Percentiles rank a stretch among this genome's conserved stretches.
These are phyloP conservation scores for Xerocomellus amylosporus DNA, from an alignment of 768 basidiomycete genomes.

Conservation along the genomic window DNA sequence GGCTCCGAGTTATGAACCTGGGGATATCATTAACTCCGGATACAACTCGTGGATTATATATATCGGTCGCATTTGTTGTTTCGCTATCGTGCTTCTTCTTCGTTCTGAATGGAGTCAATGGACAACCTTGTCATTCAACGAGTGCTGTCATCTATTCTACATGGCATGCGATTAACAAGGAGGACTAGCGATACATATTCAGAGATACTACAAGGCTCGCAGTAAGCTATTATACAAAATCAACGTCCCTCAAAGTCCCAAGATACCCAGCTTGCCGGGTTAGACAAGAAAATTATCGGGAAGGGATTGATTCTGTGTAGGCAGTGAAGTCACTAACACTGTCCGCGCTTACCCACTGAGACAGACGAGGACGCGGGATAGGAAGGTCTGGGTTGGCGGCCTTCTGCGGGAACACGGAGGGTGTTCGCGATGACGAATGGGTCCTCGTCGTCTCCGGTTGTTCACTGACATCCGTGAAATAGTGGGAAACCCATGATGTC, in stretches of 20 bases:
- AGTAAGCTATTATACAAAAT: background rate
- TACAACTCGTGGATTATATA: conserved; percentile 10
- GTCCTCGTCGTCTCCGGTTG: conserved; percentile 28
- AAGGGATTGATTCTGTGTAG: conserved; percentile 17
- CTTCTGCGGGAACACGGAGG: conserved; percentile 38
- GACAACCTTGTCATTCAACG: conserved; percentile 5
- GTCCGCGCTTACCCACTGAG: conserved; percentile 54
- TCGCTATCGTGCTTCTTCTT: conserved; percentile 2
- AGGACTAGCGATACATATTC: conserved; percentile 14
- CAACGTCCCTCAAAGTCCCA: background rate
- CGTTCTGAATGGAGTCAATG: conserved; percentile 6
- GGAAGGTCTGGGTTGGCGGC: conserved; percentile 52
- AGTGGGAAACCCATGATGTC: conserved; percentile 25
- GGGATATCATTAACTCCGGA: conserved; percentile 9
- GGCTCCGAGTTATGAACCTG: conserved; percentile 30
- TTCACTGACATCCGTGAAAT: conserved; percentile 32
- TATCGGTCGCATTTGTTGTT: conserved; percentile 12
- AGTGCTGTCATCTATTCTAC: conserved; percentile 1
- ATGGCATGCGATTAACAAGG: background rate
- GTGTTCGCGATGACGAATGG: conserved; percentile 10
- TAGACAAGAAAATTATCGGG: conserved; percentile 10
- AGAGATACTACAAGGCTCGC: background rate
- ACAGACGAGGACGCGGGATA: conserved; percentile 49
- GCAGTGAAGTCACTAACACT: conserved; percentile 26
- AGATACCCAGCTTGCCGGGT: conserved; percentile 7